Evolutionary conservation across 2,329 filamentous ascomycete species (phyloP).

Genomic region (Colletotrichum lindemuthianum): DNA sequence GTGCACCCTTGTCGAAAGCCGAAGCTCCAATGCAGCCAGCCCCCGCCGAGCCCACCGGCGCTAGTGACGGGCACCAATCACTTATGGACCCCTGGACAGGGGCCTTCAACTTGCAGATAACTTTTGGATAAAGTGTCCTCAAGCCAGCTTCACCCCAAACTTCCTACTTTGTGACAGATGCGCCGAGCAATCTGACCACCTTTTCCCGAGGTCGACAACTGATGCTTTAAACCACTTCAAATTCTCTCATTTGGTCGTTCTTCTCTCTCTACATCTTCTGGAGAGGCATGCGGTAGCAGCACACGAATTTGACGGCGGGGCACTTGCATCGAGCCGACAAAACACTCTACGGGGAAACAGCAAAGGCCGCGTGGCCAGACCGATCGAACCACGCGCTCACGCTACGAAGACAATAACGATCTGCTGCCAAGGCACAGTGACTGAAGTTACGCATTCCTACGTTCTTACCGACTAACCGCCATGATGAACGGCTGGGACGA

Average conservation of each 20-base stretch:
- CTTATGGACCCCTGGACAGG: constrained; percentile 29
- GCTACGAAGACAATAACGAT: background rate
- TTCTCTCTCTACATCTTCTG: background rate
- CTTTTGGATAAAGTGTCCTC: constrained; percentile 38
- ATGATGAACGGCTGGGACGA: constrained; percentile 83
- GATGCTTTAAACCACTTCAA: background rate
- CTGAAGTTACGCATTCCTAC: background rate
- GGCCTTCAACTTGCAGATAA: constrained; percentile 28
- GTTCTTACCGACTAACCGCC: background rate
- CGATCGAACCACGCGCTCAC: background rate
- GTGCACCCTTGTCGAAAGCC: constrained; percentile 12
- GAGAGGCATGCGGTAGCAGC: constrained; percentile 29
- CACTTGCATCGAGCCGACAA: constrained; percentile 32
- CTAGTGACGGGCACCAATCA: constrained; percentile 34
- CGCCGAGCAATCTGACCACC: constrained; percentile 26
- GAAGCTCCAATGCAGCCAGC: constrained; percentile 23
- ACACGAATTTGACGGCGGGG: constrained; percentile 19
- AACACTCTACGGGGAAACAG: constrained; percentile 5
- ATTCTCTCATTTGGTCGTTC: background rate
- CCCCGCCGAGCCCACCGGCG: constrained; percentile 17
- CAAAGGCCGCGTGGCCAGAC: constrained; percentile 5
- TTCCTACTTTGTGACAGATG: constrained; percentile 28
- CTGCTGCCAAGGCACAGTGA: no score
- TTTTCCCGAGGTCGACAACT: constrained; percentile 17
- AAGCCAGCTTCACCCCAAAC: constrained; percentile 12